A percentile compares a stretch with the other conserved stretches of the same genome.
Evolutionary conservation across 345 rosid species (phyloP).

Genomic region (Excoecaria cochinchinensis): DNA sequence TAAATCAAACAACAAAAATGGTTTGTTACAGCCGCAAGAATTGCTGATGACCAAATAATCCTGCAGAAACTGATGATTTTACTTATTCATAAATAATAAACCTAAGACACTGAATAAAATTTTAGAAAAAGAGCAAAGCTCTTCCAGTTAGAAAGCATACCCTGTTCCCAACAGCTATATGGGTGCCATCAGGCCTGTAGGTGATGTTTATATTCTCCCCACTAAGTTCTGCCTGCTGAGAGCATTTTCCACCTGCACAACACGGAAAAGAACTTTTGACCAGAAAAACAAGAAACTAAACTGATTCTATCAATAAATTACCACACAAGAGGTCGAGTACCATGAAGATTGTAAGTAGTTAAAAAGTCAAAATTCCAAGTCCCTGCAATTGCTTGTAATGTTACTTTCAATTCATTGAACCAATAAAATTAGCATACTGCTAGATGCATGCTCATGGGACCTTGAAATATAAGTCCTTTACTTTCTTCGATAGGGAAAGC

Average conservation of each 20-base stretch:
- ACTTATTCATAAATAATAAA: conserved; percentile 1
- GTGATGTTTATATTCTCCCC: conserved; percentile 98
- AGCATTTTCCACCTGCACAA: conserved; percentile 84
- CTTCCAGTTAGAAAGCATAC: conserved; percentile 42
- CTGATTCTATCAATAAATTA: neutral
- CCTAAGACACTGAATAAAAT: neutral
- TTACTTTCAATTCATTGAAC: neutral
- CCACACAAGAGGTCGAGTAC: neutral
- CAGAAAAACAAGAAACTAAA: neutral
- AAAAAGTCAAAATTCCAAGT: neutral
- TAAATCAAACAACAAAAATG: conserved; percentile 15
- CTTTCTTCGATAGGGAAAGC: conserved; percentile 3
- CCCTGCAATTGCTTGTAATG: neutral
- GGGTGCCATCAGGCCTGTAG: conserved; percentile 91
- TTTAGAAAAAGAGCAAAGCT: neutral
- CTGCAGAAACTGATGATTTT: conserved; percentile 6
- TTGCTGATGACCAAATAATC: conserved; percentile 5
- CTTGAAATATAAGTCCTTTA: neutral
- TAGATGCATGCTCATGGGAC: too few species aligned
- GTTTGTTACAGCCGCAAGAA: conserved; percentile 8
- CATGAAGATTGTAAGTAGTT: neutral
- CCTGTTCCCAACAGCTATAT: conserved; percentile 93
- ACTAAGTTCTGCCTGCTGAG: conserved; percentile 92
- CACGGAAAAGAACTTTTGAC: too few species aligned
- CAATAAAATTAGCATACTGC: neutral